These are phyloP conservation scores for Lycium barbarum DNA, from an alignment of 257 asterid species.

Conservation along the genomic window DNA sequence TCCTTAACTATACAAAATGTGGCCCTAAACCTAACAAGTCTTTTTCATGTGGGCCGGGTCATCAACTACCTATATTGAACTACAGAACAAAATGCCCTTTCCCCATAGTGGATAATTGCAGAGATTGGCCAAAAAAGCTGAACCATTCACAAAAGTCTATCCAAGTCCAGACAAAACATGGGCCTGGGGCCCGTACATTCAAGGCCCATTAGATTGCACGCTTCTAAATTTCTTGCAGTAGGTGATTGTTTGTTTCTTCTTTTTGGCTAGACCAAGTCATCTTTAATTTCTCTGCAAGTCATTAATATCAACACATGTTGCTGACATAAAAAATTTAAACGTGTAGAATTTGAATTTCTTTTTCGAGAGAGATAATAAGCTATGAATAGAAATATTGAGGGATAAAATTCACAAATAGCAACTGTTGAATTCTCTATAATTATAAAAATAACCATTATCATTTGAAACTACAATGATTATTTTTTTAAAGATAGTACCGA, in stretches of 20 bases:
- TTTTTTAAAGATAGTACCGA: background rate
- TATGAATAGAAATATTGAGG: background rate
- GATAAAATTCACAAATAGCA: background rate
- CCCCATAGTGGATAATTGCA: background rate
- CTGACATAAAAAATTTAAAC: too few relatives aligned
- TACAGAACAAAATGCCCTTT: slow-evolving; percentile 33
- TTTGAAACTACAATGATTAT: too few relatives aligned
- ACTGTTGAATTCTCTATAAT: background rate
- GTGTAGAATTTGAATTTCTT: background rate
- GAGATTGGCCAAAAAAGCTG: slow-evolving; percentile 17
- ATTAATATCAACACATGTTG: background rate
- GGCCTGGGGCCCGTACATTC: background rate
- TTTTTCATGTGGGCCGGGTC: slow-evolving; percentile 28
- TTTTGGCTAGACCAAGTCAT: background rate
- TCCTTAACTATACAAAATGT: background rate
- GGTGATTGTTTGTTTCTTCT: background rate
- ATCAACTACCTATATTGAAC: slow-evolving; percentile 28
- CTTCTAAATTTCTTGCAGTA: slow-evolving; percentile 6
- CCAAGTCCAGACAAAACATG: background rate
- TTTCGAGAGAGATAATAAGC: background rate
- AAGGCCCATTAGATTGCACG: slow-evolving; percentile 16
- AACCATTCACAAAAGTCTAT: slow-evolving; percentile 24
- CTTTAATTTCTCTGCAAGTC: background rate
- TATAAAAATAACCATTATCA: too few relatives aligned
- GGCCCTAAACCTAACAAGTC: slow-evolving; percentile 35